A percentile compares a stretch with the other conserved stretches of the same genome.
Evolutionary conservation across 2,329 filamentous ascomycete species (phyloP).

Genomic region (Colletotrichum sojae): DNA sequence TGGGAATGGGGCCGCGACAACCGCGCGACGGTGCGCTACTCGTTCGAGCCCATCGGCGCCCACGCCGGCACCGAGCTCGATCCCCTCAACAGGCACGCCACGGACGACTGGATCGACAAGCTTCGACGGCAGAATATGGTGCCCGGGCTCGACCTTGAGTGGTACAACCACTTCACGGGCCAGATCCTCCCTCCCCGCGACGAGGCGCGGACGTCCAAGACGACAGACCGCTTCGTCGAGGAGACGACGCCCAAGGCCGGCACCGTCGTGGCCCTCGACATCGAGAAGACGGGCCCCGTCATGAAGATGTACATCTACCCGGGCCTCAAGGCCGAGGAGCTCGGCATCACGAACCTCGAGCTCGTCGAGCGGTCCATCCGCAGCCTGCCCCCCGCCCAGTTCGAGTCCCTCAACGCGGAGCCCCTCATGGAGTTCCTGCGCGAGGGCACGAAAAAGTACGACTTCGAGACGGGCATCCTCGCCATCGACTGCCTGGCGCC

Average conservation of each 20-base stretch:
- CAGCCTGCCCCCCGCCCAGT: constrained; percentile 22
- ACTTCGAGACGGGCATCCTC: constrained; percentile 37
- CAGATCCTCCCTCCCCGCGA: constrained; percentile 26
- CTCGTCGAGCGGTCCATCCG: constrained; percentile 32
- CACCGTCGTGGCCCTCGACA: constrained; percentile 35
- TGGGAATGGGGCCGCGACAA: constrained; percentile 35
- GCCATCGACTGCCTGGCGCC: constrained; percentile 36
- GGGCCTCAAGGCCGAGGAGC: constrained; percentile 33
- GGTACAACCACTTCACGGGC: constrained; percentile 35
- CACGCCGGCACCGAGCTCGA: constrained; percentile 34
- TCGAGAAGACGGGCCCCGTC: constrained; percentile 36
- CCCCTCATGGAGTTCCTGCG: constrained; percentile 28
- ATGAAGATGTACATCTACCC: constrained; percentile 40
- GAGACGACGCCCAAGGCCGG: constrained; percentile 36
- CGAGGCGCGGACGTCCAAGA: constrained; percentile 24
- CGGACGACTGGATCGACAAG: constrained; percentile 36
- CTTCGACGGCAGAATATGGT: constrained; percentile 30
- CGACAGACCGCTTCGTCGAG: constrained; percentile 28
- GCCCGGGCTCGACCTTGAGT: constrained; percentile 32
- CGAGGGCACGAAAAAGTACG: constrained; percentile 30
- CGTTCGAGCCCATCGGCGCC: constrained; percentile 33
- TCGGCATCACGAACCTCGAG: constrained; percentile 35
- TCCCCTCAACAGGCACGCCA: constrained; percentile 35
- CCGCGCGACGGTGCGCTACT: constrained; percentile 26
- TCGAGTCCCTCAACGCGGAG: constrained; percentile 20